Percentiles rank a stretch among this genome's conserved stretches.
Evolutionary conservation across 352 stramenopile species (phyloP).

Genomic region (Phytophthora palmivora): DNA sequence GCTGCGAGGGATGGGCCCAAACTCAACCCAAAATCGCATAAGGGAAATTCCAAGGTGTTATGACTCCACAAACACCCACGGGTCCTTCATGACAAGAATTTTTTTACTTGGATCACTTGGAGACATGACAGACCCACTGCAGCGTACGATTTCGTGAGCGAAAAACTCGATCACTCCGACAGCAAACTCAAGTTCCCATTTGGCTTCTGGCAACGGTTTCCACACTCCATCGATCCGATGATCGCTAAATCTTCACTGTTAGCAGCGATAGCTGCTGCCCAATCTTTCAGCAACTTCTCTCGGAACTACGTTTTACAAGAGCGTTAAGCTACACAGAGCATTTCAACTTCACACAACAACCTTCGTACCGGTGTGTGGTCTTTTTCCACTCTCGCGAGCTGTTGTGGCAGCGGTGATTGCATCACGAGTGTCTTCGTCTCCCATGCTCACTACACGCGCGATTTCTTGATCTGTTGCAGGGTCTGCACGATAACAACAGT

Average conservation of each 20-base stretch:
- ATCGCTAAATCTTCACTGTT: constrained; percentile 87
- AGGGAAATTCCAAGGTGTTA: constrained; percentile 99
- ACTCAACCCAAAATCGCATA: constrained; percentile 97
- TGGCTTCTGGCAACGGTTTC: constrained; percentile 94
- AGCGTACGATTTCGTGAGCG: constrained; percentile 92
- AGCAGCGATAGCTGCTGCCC: constrained; percentile 60
- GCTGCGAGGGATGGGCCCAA: constrained; percentile 90
- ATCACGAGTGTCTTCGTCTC: constrained; percentile 57
- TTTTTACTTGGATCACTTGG: constrained; percentile 48
- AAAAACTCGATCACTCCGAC: constrained; percentile 96
- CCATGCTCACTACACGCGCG: constrained; percentile 65
- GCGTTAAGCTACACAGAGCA: neutral
- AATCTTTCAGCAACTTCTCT: constrained; percentile 72
- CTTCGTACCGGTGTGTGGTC: constrained; percentile 56
- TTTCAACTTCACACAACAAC: too few relatives aligned
- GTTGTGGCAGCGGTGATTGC: constrained; percentile 69
- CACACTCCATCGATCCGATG: constrained; percentile 96
- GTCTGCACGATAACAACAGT: too few relatives aligned
- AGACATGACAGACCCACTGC: constrained; percentile 83
- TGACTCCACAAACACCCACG: constrained; percentile 94
- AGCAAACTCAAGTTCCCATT: constrained; percentile 94
- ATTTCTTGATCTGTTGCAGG: constrained; percentile 78
- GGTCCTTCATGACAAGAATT: constrained; percentile 81
- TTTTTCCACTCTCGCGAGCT: constrained; percentile 75
- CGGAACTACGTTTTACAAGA: constrained; percentile 35